phyloP scores from a whole-genome alignment of 345 rosid genomes.

The Noccaea caerulescens region DNA sequence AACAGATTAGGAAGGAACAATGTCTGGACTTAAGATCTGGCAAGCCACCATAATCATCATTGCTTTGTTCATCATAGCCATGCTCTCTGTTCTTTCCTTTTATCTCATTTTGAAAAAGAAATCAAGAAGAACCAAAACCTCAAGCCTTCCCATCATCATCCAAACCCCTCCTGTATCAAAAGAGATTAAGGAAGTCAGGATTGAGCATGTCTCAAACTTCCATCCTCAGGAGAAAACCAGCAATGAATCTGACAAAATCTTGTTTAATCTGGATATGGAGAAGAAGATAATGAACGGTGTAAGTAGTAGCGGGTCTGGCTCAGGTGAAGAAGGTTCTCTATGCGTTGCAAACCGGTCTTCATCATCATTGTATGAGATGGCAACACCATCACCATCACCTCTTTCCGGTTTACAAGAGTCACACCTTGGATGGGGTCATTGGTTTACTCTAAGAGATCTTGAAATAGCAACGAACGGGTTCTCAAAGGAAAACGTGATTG shows the following conservation, averaged over 20 bases:
- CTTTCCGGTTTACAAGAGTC: conserved; percentile 89
- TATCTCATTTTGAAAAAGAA: conserved; percentile 69
- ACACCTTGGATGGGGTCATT: conserved; percentile 97
- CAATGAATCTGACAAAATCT: conserved; percentile 72
- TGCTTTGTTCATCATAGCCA: conserved; percentile 62
- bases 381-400: conserved; percentile 83
- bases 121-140: conserved; percentile 58
- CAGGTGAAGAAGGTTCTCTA: conserved; percentile 76
- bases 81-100: conserved; percentile 66
- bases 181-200: conserved; percentile 91
- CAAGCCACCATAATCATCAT: conserved; percentile 72
- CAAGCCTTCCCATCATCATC: conserved; percentile 55
- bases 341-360: conserved; percentile 62
- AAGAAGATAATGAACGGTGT: conserved; percentile 62
- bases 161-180: conserved; percentile 87
- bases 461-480: conserved; percentile 75
- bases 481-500: conserved; percentile 52
- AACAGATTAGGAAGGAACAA: conserved; percentile 44
- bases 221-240: conserved; percentile 67
- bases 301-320: conserved; percentile 66
- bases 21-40: conserved; percentile 78
- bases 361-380: conserved; percentile 61
- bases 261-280: conserved; percentile 73
- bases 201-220: conserved; percentile 72
- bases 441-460: conserved; percentile 94